Percentiles rank a stretch among this genome's conserved stretches.
Conservation (phyloP, 2,329 filamentous ascomycete species). For the Daldinia sp. region DNA sequence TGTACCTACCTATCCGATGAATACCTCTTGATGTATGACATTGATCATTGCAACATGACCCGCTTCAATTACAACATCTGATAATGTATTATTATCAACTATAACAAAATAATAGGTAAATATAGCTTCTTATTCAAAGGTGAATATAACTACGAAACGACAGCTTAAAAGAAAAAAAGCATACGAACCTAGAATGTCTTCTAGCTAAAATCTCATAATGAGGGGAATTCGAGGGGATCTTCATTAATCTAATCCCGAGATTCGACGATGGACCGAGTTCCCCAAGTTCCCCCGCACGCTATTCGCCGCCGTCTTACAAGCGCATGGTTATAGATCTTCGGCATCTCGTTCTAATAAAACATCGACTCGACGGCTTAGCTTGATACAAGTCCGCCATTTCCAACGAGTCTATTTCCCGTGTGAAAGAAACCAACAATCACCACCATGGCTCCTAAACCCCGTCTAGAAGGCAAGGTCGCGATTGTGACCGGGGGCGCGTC, state of each 20-base stretch:
- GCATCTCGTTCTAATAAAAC: neutral
- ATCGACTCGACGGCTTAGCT: neutral
- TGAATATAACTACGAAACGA: neutral
- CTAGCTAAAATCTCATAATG: neutral
- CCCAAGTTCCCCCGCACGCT: conserved; percentile 32
- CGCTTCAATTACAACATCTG: neutral
- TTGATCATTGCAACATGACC: neutral
- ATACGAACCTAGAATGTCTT: neutral
- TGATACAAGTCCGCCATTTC: neutral
- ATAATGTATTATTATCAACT: neutral
- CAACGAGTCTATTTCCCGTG: neutral
- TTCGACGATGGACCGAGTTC: conserved; percentile 22
- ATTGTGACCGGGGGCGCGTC: conserved; percentile 64
- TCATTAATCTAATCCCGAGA: conserved; percentile 17
- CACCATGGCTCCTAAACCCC: conserved; percentile 36
- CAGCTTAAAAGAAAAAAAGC: neutral
- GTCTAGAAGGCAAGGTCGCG: conserved; percentile 54
- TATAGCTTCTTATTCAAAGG: neutral
- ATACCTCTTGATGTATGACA: neutral
- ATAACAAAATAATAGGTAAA: neutral
- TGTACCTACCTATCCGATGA: neutral
- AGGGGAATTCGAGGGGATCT: conserved; percentile 15
- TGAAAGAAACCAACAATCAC: neutral
- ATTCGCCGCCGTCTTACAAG: conserved; percentile 14
- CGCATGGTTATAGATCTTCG: neutral